Conservation (phyloP, 2,329 filamentous ascomycete genomes). For the Ambrosiella beaveri region DNA sequence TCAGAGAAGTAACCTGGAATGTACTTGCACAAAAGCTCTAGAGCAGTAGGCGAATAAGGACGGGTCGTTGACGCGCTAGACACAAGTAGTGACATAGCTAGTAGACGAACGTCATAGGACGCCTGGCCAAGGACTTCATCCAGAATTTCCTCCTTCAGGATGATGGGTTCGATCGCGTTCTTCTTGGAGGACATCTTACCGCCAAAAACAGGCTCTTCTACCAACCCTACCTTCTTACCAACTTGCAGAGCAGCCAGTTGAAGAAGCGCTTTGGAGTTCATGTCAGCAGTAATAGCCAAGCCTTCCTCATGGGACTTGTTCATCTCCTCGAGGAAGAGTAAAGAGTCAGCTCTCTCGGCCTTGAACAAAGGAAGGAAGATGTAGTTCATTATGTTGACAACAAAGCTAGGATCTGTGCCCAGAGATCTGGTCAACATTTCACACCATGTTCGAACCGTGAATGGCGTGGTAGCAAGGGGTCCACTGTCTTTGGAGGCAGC, state of each 20-base stretch:
- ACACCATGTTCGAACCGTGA: constrained; percentile 33
- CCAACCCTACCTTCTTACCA: constrained; percentile 51
- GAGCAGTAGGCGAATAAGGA: constrained; percentile 45
- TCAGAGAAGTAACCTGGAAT: constrained; percentile 63
- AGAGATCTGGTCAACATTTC: constrained; percentile 37
- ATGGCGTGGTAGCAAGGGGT: constrained; percentile 14
- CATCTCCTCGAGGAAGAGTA: constrained; percentile 40
- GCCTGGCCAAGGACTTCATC: constrained; percentile 36
- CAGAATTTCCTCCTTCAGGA: constrained; percentile 28
- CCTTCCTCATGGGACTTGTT: constrained; percentile 32
- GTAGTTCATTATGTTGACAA: constrained; percentile 48
- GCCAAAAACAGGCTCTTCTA: constrained; percentile 39
- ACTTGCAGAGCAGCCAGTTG: constrained; percentile 52
- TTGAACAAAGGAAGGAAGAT: constrained; percentile 47
- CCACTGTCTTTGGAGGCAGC: constrained; percentile 18
- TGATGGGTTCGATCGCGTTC: constrained; percentile 16
- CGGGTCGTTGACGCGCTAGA: constrained; percentile 58
- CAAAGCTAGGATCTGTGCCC: constrained; percentile 28
- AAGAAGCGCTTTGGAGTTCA: constrained; percentile 38
- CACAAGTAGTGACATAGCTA: constrained; percentile 67
- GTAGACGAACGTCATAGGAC: constrained; percentile 50
- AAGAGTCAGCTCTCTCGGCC: constrained; percentile 32
- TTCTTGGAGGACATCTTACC: constrained; percentile 11
- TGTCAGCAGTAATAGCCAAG: constrained; percentile 20
- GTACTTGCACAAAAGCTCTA: constrained; percentile 46